Percentiles rank a stretch among this genome's conserved stretches.
phyloP scores from a whole-genome alignment of 768 basidiomycete species.

The Suillus weaverae region DNA sequence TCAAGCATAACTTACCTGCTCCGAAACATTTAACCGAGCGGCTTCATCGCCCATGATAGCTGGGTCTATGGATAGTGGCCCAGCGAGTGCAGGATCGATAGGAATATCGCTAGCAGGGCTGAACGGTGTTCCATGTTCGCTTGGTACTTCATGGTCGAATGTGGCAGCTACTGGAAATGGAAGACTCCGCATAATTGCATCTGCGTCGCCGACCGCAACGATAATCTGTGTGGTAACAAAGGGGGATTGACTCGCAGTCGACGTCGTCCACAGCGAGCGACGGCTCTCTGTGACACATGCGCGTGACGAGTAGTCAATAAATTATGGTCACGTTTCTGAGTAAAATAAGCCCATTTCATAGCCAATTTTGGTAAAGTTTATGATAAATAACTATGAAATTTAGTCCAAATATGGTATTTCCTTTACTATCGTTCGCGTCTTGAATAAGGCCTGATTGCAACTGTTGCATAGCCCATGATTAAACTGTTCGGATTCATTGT shows the following conservation, averaged over 20 bases:
- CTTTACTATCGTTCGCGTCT: background rate
- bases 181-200: constrained; percentile 55
- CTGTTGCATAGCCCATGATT: background rate
- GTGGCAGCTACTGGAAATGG: constrained; percentile 46
- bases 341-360: constrained; percentile 9
- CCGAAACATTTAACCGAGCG: constrained; percentile 12
- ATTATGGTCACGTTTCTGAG: constrained; percentile 28
- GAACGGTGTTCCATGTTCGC: constrained; percentile 60
- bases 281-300: constrained; percentile 28
- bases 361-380: background rate
- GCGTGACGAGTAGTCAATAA: constrained; percentile 30
- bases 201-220: constrained; percentile 14
- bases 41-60: constrained; percentile 39
- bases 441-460: background rate
- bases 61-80: constrained; percentile 49
- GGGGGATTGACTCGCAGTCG: constrained; percentile 30
- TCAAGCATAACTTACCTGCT: constrained; percentile 40
- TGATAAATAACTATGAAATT: background rate
- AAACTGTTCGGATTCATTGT: background rate
- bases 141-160: constrained; percentile 55
- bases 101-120: constrained; percentile 66
- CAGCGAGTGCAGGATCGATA: constrained; percentile 76
- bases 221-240: constrained; percentile 16
- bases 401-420: background rate
- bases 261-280: constrained; percentile 39